A percentile compares a stretch with the other conserved stretches of the same genome.
Evolutionary conservation across 2,329 filamentous ascomycete genomes (phyloP).

Genomic region (Dactylonectria estremocensis): DNA sequence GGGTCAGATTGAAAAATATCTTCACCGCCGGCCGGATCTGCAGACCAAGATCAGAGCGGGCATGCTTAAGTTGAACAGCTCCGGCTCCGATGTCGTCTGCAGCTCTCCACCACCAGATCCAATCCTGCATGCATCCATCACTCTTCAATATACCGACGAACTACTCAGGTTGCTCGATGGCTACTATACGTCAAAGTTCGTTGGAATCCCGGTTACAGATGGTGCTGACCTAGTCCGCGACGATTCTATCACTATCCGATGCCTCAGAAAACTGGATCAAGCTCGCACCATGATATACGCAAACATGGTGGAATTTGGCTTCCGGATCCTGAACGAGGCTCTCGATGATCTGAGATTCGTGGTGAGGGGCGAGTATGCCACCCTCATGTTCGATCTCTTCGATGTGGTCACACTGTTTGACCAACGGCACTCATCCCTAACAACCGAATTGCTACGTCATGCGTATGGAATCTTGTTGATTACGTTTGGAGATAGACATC

Average conservation of each 20-base stretch:
- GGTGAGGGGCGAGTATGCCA: neutral
- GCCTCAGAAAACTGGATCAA: neutral
- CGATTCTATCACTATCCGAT: neutral
- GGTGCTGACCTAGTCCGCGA: neutral
- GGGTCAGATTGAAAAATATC: slow-evolving; percentile 7
- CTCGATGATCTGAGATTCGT: neutral
- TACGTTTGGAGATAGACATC: neutral
- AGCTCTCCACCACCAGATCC: neutral
- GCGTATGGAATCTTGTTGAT: neutral
- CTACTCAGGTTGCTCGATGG: neutral
- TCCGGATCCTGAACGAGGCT: neutral
- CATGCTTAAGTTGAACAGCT: neutral
- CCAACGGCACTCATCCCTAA: neutral
- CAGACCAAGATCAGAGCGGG: slow-evolving; percentile 8
- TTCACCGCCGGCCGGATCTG: slow-evolving; percentile 10
- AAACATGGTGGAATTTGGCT: neutral
- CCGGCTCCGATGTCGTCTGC: neutral
- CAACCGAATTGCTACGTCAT: neutral
- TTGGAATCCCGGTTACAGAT: neutral
- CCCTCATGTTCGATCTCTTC: neutral
- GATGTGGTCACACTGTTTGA: slow-evolving; percentile 1
- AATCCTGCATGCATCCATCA: neutral
- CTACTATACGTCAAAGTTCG: neutral
- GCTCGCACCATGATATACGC: neutral
- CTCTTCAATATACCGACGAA: neutral